Conservation (phyloP, 768 basidiomycete species). For the Lepiota subincarnata region DNA sequence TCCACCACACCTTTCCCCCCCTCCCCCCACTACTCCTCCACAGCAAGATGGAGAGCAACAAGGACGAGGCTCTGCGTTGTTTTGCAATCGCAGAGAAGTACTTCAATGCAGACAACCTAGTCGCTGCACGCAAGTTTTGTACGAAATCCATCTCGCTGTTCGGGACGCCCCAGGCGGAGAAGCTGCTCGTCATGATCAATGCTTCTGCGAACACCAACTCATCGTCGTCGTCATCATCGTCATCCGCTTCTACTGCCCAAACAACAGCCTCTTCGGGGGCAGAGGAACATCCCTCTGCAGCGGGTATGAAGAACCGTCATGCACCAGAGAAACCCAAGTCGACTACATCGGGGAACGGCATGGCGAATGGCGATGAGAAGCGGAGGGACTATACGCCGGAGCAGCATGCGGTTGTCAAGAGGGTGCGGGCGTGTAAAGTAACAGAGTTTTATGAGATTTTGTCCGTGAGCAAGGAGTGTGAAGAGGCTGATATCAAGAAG, state of each 20-base stretch:
- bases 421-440: slow-evolving; percentile 80
- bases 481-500: slow-evolving; percentile 85
- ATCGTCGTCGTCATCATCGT: slow-evolving; percentile 38
- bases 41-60: slow-evolving; percentile 76
- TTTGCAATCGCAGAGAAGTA: slow-evolving; percentile 76
- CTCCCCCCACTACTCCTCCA: neutral
- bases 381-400: slow-evolving; percentile 88
- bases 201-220: slow-evolving; percentile 39
- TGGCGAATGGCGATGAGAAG: slow-evolving; percentile 59
- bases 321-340: neutral
- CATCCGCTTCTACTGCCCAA: slow-evolving; percentile 33
- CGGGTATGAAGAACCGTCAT: slow-evolving; percentile 64
- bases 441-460: slow-evolving; percentile 95
- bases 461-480: slow-evolving; percentile 71
- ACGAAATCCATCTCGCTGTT: slow-evolving; percentile 84
- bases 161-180: slow-evolving; percentile 69
- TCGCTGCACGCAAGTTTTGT: slow-evolving; percentile 84
- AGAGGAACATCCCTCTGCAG: slow-evolving; percentile 72
- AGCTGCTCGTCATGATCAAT: slow-evolving; percentile 65
- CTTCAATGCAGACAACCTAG: slow-evolving; percentile 62
- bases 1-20: neutral
- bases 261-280: slow-evolving; percentile 38
- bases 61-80: slow-evolving; percentile 84
- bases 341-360: slow-evolving; percentile 25
- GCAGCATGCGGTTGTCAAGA: slow-evolving; percentile 77